Conservation (phyloP, 2,329 filamentous ascomycete species). For the Penicillium psychrosexuale region DNA sequence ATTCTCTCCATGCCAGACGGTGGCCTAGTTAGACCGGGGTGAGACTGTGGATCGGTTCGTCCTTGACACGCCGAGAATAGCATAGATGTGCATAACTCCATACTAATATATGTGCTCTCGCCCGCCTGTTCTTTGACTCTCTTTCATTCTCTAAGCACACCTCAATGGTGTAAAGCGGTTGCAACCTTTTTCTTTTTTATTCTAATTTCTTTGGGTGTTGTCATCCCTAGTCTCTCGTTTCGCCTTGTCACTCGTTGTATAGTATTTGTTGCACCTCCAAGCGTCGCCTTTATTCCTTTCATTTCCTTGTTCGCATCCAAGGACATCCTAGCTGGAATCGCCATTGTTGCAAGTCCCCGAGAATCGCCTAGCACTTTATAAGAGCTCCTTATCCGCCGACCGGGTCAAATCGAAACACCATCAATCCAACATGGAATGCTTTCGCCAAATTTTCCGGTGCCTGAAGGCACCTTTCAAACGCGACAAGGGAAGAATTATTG, state of each 20-base stretch:
- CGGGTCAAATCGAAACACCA: background rate
- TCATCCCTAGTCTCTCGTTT: constrained; percentile 25
- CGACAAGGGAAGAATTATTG: constrained; percentile 29
- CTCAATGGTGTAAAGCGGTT: constrained; percentile 30
- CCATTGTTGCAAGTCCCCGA: background rate
- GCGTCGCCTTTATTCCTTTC: constrained; percentile 12
- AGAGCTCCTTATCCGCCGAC: background rate
- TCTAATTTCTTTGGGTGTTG: constrained; percentile 10
- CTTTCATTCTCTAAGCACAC: constrained; percentile 13
- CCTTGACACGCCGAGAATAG: constrained; percentile 21
- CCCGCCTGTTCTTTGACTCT: constrained; percentile 4
- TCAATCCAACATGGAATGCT: constrained; percentile 33
- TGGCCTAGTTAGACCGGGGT: constrained; percentile 21
- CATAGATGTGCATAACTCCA: constrained; percentile 25
- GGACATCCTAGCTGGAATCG: background rate
- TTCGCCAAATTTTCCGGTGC: constrained; percentile 35
- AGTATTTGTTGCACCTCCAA: constrained; percentile 16
- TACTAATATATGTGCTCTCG: constrained; percentile 22
- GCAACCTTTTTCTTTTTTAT: constrained; percentile 12
- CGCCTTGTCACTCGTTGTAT: constrained; percentile 21
- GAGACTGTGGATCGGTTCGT: constrained; percentile 21
- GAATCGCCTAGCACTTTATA: constrained; percentile 6
- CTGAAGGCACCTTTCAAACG: constrained; percentile 34
- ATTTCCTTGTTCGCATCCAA: constrained; percentile 6
- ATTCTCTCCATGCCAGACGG: constrained; percentile 23